Evolutionary conservation across 495 filamentous ascomycete species (phyloP), one percentile per base, ranked within the genome.

Genomic region (Aspergillus sclerotiicarbonarius): DNA sequence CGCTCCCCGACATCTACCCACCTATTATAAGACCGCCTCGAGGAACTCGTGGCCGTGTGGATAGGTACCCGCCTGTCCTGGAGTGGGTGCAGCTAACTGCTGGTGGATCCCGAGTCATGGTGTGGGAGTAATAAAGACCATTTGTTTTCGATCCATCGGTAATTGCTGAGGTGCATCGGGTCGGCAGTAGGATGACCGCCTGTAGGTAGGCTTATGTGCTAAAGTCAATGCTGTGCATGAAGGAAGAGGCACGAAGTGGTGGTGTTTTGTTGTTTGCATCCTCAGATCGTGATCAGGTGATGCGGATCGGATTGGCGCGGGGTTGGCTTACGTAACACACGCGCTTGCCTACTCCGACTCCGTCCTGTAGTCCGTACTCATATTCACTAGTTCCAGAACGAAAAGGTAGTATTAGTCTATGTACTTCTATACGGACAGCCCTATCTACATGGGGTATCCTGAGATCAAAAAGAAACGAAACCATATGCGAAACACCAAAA

Each of bases 351-450:
- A n/a, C n/a, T n/a, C n/a, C n/a, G n/a, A n/a, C n/a, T n/a, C n/a
- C n/a, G n/a, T n/a, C n/a, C n/a, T n/a, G n/a, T n/a, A n/a, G n/a
- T n/a, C n/a, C n/a, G n/a, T n/a, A n/a, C n/a, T n/a, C n/a, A n/a
- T n/a, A n/a, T n/a, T n/a, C n/a, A n/a, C n/a, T n/a, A n/a, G n/a
- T n/a, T n/a, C 12, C 6, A 10, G 7, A 54, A 32, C 16, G 32
- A 58, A 58, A 25, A 45, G 20, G 46, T 44, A 20, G 49, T 8
- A 62, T 57, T 57, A 57, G 54, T 62, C 54, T 62, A 62, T 57
- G 53, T 56, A 61, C 51, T 33, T 62, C 50, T 62, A 57, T 61
- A 8, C 25, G 54, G 44, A 51, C 59, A 49, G 9, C 54, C 59
- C 59, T 20, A 32, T 54, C 33, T 54, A 37, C 39, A 51, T 15